phyloP scores from a whole-genome alignment of 306 rosid species.

The Alnus glutinosa region DNA sequence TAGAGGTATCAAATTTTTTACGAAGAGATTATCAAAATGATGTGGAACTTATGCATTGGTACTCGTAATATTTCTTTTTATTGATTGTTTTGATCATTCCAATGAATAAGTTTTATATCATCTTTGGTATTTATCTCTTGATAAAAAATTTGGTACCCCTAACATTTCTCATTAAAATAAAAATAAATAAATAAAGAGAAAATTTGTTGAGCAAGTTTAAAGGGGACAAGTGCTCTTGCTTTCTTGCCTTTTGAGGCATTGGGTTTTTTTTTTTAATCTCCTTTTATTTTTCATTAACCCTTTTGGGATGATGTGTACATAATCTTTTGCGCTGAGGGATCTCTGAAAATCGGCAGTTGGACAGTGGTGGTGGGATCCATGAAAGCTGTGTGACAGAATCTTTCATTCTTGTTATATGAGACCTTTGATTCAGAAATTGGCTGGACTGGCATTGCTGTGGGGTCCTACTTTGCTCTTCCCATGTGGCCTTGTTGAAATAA shows the following conservation, averaged over 20 bases:
- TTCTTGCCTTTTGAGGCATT: constrained; percentile 45
- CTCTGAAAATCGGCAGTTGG: constrained; percentile 43
- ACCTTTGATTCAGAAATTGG: constrained; percentile 49
- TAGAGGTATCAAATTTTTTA: no score
- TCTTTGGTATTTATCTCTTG: no score
- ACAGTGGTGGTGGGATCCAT: constrained; percentile 69
- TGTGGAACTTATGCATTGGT: no score
- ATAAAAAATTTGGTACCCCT: no score
- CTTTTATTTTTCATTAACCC: constrained; percentile 15
- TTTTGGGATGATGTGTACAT: constrained; percentile 38
- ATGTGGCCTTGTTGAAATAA: constrained; percentile 43
- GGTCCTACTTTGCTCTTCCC: constrained; percentile 31
- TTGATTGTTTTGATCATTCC: no score
- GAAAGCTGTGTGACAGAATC: constrained; percentile 41
- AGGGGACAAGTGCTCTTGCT: constrained; percentile 33
- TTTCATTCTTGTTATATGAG: constrained; percentile 33
- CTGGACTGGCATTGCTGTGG: constrained; percentile 32
- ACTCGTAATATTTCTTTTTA: no score
- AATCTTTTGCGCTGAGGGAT: constrained; percentile 17
- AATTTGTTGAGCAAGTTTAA: not conserved
- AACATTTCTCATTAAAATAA: no score
- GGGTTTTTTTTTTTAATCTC: constrained; percentile 19
- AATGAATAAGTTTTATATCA: no score
- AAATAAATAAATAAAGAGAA: no score
- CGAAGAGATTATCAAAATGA: no score